Evolutionary conservation across 1,139 yeast species (phyloP).

Genomic region (Sugiyamaella grinbergsii): DNA sequence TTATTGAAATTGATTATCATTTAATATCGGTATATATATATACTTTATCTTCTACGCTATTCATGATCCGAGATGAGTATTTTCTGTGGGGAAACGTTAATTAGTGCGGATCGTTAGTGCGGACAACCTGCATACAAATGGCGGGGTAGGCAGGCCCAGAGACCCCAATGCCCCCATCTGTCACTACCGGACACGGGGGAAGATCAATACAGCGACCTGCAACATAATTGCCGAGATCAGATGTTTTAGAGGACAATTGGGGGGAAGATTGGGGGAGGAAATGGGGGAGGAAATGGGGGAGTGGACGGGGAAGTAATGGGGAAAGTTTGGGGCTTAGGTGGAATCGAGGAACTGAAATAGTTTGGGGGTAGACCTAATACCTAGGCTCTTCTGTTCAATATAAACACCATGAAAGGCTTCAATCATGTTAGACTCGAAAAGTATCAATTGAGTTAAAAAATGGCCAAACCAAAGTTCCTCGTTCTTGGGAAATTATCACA

Average conservation of each 20-base stretch:
- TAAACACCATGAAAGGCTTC: background rate
- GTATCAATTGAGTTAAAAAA: background rate
- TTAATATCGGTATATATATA: background rate
- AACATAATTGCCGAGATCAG: background rate
- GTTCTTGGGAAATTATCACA: slow-evolving; percentile 19
- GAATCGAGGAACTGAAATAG: background rate
- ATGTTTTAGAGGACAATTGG: background rate
- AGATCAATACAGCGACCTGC: too few relatives aligned
- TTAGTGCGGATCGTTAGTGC: background rate
- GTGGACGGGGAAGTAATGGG: background rate
- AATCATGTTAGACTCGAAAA: background rate
- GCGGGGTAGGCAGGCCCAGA: too few relatives aligned
- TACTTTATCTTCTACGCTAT: background rate
- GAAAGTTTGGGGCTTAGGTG: slow-evolving; percentile 2
- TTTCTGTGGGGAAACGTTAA: background rate
- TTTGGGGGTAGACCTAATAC: background rate
- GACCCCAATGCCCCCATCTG: too few relatives aligned
- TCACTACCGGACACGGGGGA: too few relatives aligned
- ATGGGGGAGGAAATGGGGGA: slow-evolving; percentile 3
- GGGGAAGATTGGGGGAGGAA: slow-evolving; percentile 1
- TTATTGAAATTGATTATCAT: background rate
- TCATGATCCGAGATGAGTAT: background rate
- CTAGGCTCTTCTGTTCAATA: too few relatives aligned
- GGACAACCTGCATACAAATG: background rate
- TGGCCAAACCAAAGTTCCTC: slow-evolving; percentile 21